Evolutionary conservation across 2,329 filamentous ascomycete species (phyloP).

Genomic region (Ciborinia camelliae): DNA sequence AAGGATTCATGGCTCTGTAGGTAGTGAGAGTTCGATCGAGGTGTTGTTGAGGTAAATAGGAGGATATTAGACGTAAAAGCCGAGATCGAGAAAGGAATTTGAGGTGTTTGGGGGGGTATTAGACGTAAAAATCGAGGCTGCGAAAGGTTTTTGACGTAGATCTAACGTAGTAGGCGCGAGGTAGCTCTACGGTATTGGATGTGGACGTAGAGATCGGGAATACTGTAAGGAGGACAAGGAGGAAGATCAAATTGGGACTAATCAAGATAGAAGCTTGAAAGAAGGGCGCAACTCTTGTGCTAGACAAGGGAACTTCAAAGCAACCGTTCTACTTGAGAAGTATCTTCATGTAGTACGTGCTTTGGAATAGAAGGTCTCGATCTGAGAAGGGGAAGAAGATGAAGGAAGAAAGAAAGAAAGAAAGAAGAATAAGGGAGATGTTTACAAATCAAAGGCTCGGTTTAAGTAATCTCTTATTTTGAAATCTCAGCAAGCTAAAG

Average conservation of each 20-base stretch:
- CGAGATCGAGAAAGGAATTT: background rate
- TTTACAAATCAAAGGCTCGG: background rate
- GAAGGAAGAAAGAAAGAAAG: background rate
- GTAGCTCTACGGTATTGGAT: background rate
- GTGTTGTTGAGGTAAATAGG: background rate
- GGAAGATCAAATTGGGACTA: background rate
- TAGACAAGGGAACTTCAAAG: background rate
- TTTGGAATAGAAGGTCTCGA: background rate
- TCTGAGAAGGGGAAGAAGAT: too few relatives aligned
- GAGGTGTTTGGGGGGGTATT: background rate
- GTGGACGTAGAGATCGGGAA: background rate
- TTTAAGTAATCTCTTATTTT: background rate
- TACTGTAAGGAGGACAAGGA: background rate
- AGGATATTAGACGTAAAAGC: background rate
- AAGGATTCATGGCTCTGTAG: background rate
- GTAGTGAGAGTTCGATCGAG: too few relatives aligned
- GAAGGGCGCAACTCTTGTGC: background rate
- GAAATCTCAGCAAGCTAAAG: background rate
- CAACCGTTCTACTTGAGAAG: background rate
- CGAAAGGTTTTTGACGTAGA: too few relatives aligned
- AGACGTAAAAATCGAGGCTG: too few relatives aligned
- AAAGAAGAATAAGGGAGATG: background rate
- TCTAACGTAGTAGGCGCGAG: too few relatives aligned
- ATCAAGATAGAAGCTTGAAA: background rate
- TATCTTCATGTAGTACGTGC: background rate